Conservation (phyloP, 257 asterid genomes). For the Buddleja alternifolia region DNA sequence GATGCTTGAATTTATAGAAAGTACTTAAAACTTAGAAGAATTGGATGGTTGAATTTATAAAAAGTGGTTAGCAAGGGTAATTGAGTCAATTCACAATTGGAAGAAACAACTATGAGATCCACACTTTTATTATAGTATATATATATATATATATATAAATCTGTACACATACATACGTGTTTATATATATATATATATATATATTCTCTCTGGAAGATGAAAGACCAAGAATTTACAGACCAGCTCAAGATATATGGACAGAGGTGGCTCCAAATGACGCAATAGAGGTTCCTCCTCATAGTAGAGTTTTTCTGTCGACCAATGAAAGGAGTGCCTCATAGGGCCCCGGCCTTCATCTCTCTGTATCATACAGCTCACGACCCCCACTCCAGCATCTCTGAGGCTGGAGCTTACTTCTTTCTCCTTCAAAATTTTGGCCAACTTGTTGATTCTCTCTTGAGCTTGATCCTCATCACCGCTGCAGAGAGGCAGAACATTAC, state of each 20-base stretch:
- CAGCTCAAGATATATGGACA: conserved; percentile 94
- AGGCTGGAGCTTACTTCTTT: conserved; percentile 82
- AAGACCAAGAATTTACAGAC: conserved; percentile 43
- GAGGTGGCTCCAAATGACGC: conserved; percentile 99
- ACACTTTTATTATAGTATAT: too few relatives aligned
- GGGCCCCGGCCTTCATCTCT: conserved; percentile 99
- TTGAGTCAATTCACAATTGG: too few relatives aligned
- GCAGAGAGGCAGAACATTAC: conserved; percentile 27
- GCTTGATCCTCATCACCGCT: conserved; percentile 99
- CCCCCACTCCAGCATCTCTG: conserved; percentile 87
- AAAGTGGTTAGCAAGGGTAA: too few relatives aligned
- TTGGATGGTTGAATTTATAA: too few relatives aligned
- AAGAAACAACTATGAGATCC: too few relatives aligned
- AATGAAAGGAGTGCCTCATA: conserved; percentile 94
- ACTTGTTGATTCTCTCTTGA: conserved; percentile 88
- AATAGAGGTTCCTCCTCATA: conserved; percentile 84
- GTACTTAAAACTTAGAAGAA: too few relatives aligned
- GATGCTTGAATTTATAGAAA: too few relatives aligned
- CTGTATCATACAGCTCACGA: conserved; percentile 91
- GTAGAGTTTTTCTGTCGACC: conserved; percentile 75
- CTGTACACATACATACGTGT: too few relatives aligned
- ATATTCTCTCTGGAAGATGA: conserved; percentile 2
- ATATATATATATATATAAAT: neutral
- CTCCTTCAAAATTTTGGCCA: conserved; percentile 90
- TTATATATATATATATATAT: neutral